Evolutionary conservation across 2,329 filamentous ascomycete genomes (phyloP), one percentile per base, ranked within the genome.

Genomic region (Phyllosticta citribraziliensis): DNA sequence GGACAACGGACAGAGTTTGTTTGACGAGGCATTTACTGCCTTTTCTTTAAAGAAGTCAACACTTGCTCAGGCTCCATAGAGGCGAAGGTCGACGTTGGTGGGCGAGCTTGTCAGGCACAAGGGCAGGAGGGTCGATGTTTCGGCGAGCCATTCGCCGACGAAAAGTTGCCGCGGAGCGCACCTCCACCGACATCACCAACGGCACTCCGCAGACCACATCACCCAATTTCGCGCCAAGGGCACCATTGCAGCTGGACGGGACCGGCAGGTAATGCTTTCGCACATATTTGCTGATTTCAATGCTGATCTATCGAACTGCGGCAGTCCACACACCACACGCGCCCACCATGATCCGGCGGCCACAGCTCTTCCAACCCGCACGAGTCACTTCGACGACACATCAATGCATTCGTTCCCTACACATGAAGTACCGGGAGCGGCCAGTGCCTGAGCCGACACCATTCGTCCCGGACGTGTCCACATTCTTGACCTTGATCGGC

Each of bases 401-500:
- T 24, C 56, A 57, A 53, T 72, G 68, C 67, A 60, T 69, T 58
- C 74, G 74, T 51, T 65, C 67, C 61, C 70, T 75, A 22, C 75
- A 77, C 64, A 69, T 73, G 63, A 72, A 72, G 56, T 74, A 76
- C 30, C 72, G 75, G 20, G 67, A 72, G 62, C 72, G 70, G 14
- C 71, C 71, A n/a, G 73, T 87, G 27, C 92, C 92, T 2, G 70
- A 80, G 24, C 88, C 91, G 0, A 96, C 88, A 47, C 89, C 91
- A 1, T 91, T 96, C 69, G 86, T 96, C 50, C 93, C 92, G 33
- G 87, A 97, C 72, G 85, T 91, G 51, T 73, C 82, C 67, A 94
- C 92, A 17, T 96, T 99, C 75, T 86, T 97, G 64, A 90, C 84
- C 40, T 81, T 97, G 63, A 97, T 97, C 75, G 94, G 94, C 67